Conservation (phyloP, 1,284 basidiomycete genomes). For the Boletus semigastroideus region DNA sequence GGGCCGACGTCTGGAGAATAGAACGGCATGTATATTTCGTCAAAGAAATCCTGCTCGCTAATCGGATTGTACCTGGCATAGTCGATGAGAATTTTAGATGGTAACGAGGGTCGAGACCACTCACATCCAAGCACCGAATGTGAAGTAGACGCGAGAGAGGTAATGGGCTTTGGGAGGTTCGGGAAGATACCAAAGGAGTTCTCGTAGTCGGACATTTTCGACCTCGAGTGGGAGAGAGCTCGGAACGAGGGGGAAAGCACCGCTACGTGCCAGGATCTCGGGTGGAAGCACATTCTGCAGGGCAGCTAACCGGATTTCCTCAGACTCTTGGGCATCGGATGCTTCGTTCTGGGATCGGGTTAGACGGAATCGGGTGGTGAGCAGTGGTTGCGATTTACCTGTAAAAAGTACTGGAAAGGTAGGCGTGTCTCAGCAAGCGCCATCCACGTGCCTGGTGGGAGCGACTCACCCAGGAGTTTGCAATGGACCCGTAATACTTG, state of each 20-base stretch:
- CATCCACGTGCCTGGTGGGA: background rate
- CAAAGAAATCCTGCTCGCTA: constrained; percentile 61
- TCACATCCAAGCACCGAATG: constrained; percentile 76
- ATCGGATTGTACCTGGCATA: constrained; percentile 70
- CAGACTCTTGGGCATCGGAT: constrained; percentile 49
- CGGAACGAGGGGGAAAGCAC: constrained; percentile 63
- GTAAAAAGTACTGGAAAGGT: constrained; percentile 62
- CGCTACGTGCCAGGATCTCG: constrained; percentile 61
- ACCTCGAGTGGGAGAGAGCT: constrained; percentile 41
- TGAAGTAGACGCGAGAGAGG: constrained; percentile 63
- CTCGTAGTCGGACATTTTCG: constrained; percentile 50
- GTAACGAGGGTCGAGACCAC: constrained; percentile 15
- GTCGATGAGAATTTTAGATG: constrained; percentile 12
- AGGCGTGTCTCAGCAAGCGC: too few relatives aligned
- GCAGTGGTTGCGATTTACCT: constrained; percentile 41
- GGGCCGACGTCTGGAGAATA: constrained; percentile 51
- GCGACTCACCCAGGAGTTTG: constrained; percentile 66
- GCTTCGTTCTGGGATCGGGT: constrained; percentile 52
- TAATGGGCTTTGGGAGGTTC: constrained; percentile 54
- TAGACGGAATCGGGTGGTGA: constrained; percentile 9
- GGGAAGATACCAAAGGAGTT: constrained; percentile 70
- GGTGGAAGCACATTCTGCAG: constrained; percentile 57
- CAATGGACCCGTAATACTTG: constrained; percentile 72
- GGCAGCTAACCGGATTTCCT: constrained; percentile 46
- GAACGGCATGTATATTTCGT: constrained; percentile 60